phyloP scores from a whole-genome alignment of 2,329 filamentous ascomycete species.

The Venturiaceae sp. region DNA sequence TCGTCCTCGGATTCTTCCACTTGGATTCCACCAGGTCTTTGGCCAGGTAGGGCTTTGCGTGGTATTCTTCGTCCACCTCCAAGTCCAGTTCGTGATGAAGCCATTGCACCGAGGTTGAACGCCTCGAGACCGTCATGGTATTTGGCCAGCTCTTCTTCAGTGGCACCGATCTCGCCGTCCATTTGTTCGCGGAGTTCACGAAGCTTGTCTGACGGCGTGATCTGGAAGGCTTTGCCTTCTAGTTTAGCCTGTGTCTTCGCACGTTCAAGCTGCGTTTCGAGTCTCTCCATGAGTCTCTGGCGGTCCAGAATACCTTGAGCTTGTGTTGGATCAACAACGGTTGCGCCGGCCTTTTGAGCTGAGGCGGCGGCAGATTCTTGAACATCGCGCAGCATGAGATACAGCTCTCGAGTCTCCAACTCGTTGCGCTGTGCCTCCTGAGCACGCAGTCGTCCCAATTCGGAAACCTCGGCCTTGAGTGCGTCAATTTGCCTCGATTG shows the following conservation, averaged over 20 bases:
- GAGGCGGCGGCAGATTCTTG: constrained; percentile 91
- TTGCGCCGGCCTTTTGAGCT: constrained; percentile 31
- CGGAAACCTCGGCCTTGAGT: constrained; percentile 81
- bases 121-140: constrained; percentile 23
- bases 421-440: constrained; percentile 93
- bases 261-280: constrained; percentile 91
- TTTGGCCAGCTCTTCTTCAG: constrained; percentile 29
- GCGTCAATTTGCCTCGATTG: constrained; percentile 78
- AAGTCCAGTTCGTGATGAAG: background rate
- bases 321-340: constrained; percentile 50
- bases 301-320: constrained; percentile 92
- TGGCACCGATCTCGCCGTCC: constrained; percentile 53
- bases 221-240: constrained; percentile 85
- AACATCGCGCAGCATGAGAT: constrained; percentile 95
- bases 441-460: constrained; percentile 72
- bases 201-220: constrained; percentile 82
- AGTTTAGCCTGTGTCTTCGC: constrained; percentile 98
- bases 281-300: constrained; percentile 80
- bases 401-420: constrained; percentile 89
- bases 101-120: constrained; percentile 37
- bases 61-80: constrained; percentile 1
- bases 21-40: background rate
- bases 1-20: constrained; percentile 17
- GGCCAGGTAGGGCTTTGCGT: constrained; percentile 19
- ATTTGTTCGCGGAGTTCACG: constrained; percentile 90